Conservation (phyloP, 768 basidiomycete genomes). For the Boletellus ananiceps region DNA sequence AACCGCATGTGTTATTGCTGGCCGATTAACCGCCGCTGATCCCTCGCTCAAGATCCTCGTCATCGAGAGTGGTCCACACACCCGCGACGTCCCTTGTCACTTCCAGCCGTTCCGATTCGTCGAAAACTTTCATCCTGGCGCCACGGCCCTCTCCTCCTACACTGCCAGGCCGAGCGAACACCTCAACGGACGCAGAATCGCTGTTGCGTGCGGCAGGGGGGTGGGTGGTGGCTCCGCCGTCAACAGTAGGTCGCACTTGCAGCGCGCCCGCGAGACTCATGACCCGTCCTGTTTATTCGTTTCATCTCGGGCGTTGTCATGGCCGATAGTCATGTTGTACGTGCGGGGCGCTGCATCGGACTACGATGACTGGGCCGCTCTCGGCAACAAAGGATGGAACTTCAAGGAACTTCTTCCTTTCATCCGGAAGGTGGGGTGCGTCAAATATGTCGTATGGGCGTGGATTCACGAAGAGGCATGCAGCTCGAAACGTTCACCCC, state of each 20-base stretch:
- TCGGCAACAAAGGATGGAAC: slow-evolving; percentile 52
- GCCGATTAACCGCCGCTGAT: slow-evolving; percentile 22
- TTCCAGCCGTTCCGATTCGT: slow-evolving; percentile 18
- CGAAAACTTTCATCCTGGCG: slow-evolving; percentile 15
- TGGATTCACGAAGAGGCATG: slow-evolving; percentile 40
- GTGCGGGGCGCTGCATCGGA: slow-evolving; percentile 26
- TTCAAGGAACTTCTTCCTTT: slow-evolving; percentile 54
- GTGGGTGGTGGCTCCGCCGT: slow-evolving; percentile 26
- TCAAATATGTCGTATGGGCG: neutral
- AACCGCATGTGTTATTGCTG: slow-evolving; percentile 27
- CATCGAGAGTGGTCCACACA: slow-evolving; percentile 24
- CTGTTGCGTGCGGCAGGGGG: slow-evolving; percentile 16
- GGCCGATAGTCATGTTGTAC: slow-evolving; percentile 13
- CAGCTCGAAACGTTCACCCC: slow-evolving; percentile 36
- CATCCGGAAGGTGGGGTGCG: slow-evolving; percentile 44
- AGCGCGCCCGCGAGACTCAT: too few species aligned
- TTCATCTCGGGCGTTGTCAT: too few species aligned
- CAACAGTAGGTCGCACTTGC: slow-evolving; percentile 11
- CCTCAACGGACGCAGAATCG: slow-evolving; percentile 13
- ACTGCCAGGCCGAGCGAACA: slow-evolving; percentile 8
- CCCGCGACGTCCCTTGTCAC: slow-evolving; percentile 17
- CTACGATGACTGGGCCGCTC: slow-evolving; percentile 26
- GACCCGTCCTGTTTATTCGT: too few species aligned
- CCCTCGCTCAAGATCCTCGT: slow-evolving; percentile 26
- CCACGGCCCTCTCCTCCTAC: slow-evolving; percentile 15